Percentiles rank a stretch among this genome's conserved stretches.
Conservation (phyloP, 257 asterid species). For the Ocimum tenuiflorum region DNA sequence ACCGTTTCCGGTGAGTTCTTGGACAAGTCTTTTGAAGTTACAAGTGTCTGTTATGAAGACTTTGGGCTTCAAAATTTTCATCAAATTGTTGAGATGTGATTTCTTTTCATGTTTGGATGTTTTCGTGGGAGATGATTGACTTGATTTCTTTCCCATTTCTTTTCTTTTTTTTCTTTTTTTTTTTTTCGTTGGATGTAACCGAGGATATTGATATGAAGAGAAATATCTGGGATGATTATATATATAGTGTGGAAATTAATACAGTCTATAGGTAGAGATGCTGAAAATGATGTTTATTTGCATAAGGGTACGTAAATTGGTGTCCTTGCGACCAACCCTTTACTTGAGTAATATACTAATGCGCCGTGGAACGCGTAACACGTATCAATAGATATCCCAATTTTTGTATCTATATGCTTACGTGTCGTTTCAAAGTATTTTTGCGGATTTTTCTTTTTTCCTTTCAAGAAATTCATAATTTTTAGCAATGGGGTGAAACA, state of each 20-base stretch:
- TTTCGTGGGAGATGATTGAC: slow-evolving; percentile 1
- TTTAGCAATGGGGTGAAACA: no score
- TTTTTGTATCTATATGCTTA: slow-evolving; percentile 21
- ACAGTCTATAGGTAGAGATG: slow-evolving; percentile 18
- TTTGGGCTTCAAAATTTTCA: slow-evolving; percentile 28
- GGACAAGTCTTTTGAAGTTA: slow-evolving; percentile 39
- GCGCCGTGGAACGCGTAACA: not conserved
- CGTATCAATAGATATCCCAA: slow-evolving; percentile 18
- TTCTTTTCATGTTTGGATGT: slow-evolving; percentile 22
- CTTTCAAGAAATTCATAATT: not conserved
- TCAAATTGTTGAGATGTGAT: slow-evolving; percentile 13
- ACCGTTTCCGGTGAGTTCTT: slow-evolving; percentile 36
- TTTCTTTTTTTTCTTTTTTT: not conserved
- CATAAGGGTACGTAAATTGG: slow-evolving; percentile 16
- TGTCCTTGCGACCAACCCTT: not conserved
- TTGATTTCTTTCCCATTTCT: slow-evolving; percentile 31
- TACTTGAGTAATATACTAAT: not conserved
- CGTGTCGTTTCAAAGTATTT: not conserved
- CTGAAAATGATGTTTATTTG: slow-evolving; percentile 30
- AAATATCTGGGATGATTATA: not conserved
- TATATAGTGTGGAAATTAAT: not conserved
- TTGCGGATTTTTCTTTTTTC: not conserved
- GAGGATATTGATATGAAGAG: slow-evolving; percentile 6
- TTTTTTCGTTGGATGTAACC: not conserved
- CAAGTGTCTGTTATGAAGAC: slow-evolving; percentile 35